Evolutionary conservation across 164 flowering plant genomes (phyloP), one percentile per base, ranked within the genome.

Genomic region (Santalum album): DNA sequence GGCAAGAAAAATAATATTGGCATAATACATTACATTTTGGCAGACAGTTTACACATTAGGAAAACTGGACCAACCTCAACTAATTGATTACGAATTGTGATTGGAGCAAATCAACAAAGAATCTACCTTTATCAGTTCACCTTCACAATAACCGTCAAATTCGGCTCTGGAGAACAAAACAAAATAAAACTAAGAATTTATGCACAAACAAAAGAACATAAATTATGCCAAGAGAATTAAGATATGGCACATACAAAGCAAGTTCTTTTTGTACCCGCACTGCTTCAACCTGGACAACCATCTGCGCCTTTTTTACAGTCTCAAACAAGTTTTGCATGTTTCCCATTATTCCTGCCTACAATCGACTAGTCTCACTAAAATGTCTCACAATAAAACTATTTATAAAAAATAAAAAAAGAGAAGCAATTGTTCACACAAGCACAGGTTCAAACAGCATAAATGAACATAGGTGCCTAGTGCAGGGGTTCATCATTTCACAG

Each of bases 321-420:
- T 43, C 46, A 43, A n/a, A 43, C 46, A 43, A 43, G 18, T 43
- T 43, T 43, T 43, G 46, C 46, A 43, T 43, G 46, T 43, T 43
- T 1, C 46, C 46, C 46, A 43, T n/a, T n/a, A 43, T 43, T n/a
- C 46, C 46, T 43, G 46, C 46, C 46, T 43, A 43, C n/a, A 43
- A 43, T 43, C 6, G 18, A 43, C 6, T 43, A 43, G n/a, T n/a
- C n/a, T n/a, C n/a, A n/a, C n/a, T n/a, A n/a, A n/a, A n/a, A n/a
- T n/a, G n/a, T n/a, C n/a, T n/a, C n/a, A n/a, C n/a, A n/a, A n/a
- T n/a, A n/a, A n/a, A n/a, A n/a, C n/a, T n/a, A n/a, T n/a, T n/a
- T n/a, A n/a, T n/a, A n/a, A n/a, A n/a, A n/a, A n/a, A n/a, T n/a
- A n/a, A n/a, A n/a, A n/a, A n/a, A n/a, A n/a, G n/a, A n/a, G n/a